phyloP scores from a whole-genome alignment of 345 rosid species.

The Rhodamnia argentea region DNA sequence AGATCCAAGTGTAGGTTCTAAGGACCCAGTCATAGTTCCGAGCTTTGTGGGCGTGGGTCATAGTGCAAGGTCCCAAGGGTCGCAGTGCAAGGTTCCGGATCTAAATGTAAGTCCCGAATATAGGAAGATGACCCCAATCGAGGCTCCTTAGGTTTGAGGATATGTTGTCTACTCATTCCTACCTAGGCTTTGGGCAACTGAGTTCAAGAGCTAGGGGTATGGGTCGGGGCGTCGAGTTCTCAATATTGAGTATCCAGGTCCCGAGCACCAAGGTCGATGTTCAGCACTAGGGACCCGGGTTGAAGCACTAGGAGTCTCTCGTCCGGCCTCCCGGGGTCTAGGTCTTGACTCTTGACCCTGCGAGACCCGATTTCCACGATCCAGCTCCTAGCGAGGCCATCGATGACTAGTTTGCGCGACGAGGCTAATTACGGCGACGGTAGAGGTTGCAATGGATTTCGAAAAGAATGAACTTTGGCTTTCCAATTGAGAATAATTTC shows the following conservation, averaged over 20 bases:
- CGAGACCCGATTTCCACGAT: not conserved
- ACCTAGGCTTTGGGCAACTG: not conserved
- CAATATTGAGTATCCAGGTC: rapidly evolving
- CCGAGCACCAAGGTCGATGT: not conserved
- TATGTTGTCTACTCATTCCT: not conserved
- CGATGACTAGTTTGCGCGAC: not conserved
- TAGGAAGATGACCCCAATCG: not conserved
- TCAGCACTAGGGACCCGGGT: not conserved
- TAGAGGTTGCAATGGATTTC: not conserved
- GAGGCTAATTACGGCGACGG: too few relatives aligned
- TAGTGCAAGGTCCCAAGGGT: not conserved
- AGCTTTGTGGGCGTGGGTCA: not conserved
- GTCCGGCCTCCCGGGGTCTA: not conserved
- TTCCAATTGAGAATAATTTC: not conserved
- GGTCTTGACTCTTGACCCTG: not conserved
- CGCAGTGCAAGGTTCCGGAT: not conserved
- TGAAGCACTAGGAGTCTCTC: not conserved
- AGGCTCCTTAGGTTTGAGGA: not conserved
- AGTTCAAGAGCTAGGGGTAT: not conserved
- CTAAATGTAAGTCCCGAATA: not conserved
- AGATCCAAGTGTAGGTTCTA: not conserved
- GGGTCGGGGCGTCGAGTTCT: not conserved
- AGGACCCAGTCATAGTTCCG: not conserved
- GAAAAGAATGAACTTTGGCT: not conserved
- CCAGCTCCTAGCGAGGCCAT: not conserved